Conservation (phyloP, 2,329 filamentous ascomycete genomes). For the Pseudogymnoascus destructans region DNA sequence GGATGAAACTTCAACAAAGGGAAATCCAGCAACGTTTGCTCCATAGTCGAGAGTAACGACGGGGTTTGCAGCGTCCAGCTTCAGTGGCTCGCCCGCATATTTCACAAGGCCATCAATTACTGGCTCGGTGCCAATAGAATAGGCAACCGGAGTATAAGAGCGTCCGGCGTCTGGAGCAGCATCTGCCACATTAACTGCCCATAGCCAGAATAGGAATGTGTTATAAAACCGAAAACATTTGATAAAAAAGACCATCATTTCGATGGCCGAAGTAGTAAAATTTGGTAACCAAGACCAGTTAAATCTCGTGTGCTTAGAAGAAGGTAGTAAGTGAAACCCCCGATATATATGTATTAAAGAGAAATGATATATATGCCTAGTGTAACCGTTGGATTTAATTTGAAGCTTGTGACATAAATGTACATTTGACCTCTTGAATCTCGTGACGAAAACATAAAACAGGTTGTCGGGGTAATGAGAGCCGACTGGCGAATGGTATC, state of each 20-base stretch:
- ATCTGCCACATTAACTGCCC: background rate
- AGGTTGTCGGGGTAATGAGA: conserved; percentile 6
- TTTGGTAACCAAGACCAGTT: background rate
- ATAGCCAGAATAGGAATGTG: background rate
- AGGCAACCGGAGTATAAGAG: background rate
- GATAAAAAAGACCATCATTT: background rate
- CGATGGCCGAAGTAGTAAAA: background rate
- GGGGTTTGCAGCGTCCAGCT: conserved; percentile 7
- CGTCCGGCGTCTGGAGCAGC: background rate
- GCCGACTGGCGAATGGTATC: background rate
- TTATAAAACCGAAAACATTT: conserved; percentile 4
- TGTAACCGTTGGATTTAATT: background rate
- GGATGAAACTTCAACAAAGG: conserved; percentile 24
- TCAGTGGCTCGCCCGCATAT: background rate
- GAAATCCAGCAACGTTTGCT: conserved; percentile 26
- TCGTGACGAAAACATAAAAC: conserved; percentile 1
- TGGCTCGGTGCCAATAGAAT: conserved; percentile 1
- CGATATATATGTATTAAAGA: background rate
- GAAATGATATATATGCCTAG: background rate
- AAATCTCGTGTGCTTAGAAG: background rate
- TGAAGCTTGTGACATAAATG: conserved; percentile 1
- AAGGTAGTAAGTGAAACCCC: background rate
- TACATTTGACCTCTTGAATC: conserved; percentile 4
- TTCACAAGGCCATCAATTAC: background rate
- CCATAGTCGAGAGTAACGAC: conserved; percentile 25